Percentiles rank a stretch among this genome's conserved stretches.
Conservation (phyloP, 2,329 filamentous ascomycete species). For the Botryotinia calthae region DNA sequence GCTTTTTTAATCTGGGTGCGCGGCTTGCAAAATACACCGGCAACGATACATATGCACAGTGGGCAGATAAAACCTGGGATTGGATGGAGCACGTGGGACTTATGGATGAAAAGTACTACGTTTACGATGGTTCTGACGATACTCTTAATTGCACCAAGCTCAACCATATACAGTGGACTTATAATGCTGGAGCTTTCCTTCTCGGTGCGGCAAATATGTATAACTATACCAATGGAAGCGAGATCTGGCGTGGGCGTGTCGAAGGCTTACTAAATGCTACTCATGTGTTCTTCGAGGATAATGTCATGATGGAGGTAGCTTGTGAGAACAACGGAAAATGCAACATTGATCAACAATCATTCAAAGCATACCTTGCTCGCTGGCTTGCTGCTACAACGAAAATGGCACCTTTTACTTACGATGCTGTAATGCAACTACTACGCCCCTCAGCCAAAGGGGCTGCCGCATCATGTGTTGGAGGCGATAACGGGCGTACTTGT, state of each 20-base stretch:
- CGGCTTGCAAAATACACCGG: conserved; percentile 74
- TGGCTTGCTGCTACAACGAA: conserved; percentile 62
- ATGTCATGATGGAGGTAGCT: conserved; percentile 62
- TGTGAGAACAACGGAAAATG: conserved; percentile 60
- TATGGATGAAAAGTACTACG: conserved; percentile 56
- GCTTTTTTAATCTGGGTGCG: conserved; percentile 62
- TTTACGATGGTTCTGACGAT: conserved; percentile 62
- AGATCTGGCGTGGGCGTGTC: conserved; percentile 59
- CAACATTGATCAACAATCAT: conserved; percentile 58
- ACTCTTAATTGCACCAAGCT: conserved; percentile 56
- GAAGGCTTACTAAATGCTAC: conserved; percentile 55
- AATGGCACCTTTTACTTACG: conserved; percentile 59
- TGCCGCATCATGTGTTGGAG: conserved; percentile 57
- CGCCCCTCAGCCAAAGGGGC: conserved; percentile 54
- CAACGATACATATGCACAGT: conserved; percentile 73
- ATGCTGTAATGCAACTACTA: conserved; percentile 53
- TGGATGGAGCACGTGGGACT: conserved; percentile 61
- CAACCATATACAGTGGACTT: conserved; percentile 64
- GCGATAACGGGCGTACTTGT: conserved; percentile 58
- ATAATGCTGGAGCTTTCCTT: conserved; percentile 66
- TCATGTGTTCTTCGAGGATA: conserved; percentile 54
- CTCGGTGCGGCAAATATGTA: conserved; percentile 67
- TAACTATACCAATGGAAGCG: conserved; percentile 54
- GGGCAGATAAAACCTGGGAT: conserved; percentile 71
- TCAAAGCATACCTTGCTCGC: conserved; percentile 59